Percentiles rank a stretch among this genome's conserved stretches.
phyloP scores from a whole-genome alignment of 495 filamentous ascomycete species.

The Jackrogersella multiformis region DNA sequence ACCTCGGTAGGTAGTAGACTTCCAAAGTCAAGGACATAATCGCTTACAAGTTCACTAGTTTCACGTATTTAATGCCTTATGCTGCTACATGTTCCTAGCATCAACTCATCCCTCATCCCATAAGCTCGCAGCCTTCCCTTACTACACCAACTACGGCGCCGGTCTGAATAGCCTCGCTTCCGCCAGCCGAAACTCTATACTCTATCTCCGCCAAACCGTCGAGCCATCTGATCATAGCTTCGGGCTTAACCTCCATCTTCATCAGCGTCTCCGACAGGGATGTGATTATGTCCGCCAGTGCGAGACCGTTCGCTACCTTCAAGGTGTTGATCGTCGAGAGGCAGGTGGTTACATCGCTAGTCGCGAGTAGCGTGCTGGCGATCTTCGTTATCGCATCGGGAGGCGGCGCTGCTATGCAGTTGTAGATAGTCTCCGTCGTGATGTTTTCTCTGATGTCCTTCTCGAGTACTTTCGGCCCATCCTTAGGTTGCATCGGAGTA shows the following conservation, averaged over 20 bases:
- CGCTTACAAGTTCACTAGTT: neutral
- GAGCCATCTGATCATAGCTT: constrained; percentile 90
- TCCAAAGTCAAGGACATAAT: no score
- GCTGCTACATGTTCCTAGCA: neutral
- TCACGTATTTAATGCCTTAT: neutral
- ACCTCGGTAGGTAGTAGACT: no score
- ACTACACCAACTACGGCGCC: constrained; percentile 91
- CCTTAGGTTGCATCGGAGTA: constrained; percentile 74
- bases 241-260: constrained; percentile 82
- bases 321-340: constrained; percentile 85
- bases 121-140: constrained; percentile 83
- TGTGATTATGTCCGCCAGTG: constrained; percentile 91
- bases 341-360: constrained; percentile 85
- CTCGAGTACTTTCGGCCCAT: constrained; percentile 66
- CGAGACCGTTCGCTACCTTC: constrained; percentile 86
- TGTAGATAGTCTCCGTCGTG: constrained; percentile 91
- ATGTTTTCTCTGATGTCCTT: constrained; percentile 79
- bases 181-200: constrained; percentile 87
- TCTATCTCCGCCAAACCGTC: constrained; percentile 93
- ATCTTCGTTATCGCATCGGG: constrained; percentile 89
- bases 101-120: constrained; percentile 46
- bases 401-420: constrained; percentile 96
- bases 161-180: constrained; percentile 89
- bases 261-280: constrained; percentile 82
- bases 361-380: constrained; percentile 79